These are phyloP conservation scores for Eimeria tenella DNA, from an alignment of 169 alveolate genomes.

Conservation along the genomic window DNA sequence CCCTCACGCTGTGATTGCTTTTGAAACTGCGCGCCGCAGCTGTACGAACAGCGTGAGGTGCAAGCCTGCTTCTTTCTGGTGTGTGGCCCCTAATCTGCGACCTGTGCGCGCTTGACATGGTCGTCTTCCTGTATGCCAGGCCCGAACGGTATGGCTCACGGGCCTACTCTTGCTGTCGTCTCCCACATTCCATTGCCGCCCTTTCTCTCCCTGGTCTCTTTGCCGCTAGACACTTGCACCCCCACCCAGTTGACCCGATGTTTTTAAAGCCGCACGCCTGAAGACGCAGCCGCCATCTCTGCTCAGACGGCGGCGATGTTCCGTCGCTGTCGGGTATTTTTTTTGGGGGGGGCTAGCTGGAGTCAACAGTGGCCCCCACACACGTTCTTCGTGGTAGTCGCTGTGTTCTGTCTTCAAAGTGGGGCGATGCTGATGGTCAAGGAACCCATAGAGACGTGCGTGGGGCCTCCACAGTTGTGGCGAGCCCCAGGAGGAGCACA, in stretches of 20 bases:
- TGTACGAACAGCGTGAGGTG: constrained; percentile 27
- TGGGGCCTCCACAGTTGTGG: constrained; percentile 6
- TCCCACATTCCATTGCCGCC: background rate
- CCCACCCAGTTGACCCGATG: constrained; percentile 41
- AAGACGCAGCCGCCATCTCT: constrained; percentile 40
- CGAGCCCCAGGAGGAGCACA: constrained; percentile 8
- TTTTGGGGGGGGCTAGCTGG: constrained; percentile 74
- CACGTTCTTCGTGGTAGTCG: constrained; percentile 14
- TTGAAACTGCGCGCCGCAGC: constrained; percentile 29
- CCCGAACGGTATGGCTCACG: background rate
- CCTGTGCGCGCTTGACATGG: background rate
- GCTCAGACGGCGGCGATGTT: constrained; percentile 66
- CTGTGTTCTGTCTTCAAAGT: constrained; percentile 37
- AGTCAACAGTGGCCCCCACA: constrained; percentile 67
- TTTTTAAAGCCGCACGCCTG: constrained; percentile 28
- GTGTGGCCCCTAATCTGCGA: constrained; percentile 16
- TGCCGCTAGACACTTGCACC: background rate
- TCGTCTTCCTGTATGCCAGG: background rate
- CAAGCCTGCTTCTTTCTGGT: constrained; percentile 12
- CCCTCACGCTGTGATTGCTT: constrained; percentile 1
- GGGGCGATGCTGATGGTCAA: constrained; percentile 36
- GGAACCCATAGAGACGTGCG: constrained; percentile 1
- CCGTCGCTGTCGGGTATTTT: constrained; percentile 67
- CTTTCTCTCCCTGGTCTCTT: background rate
- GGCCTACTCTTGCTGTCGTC: background rate